phyloP scores from a whole-genome alignment of 805 yeast species.

The Candida maesae region DNA sequence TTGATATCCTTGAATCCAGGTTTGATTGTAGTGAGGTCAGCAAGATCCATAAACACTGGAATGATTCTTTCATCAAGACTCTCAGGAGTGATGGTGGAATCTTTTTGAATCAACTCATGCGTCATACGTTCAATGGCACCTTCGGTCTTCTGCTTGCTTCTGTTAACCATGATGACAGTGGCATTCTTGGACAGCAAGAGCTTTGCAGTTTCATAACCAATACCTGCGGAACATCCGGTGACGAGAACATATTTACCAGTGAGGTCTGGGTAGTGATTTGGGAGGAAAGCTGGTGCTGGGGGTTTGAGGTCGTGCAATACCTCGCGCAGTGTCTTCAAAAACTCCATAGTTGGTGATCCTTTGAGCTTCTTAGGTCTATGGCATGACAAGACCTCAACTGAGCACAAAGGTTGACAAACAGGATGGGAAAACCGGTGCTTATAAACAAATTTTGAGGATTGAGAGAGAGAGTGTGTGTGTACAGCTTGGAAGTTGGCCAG shows the following conservation, averaged over 20 bases:
- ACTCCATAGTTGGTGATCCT: no score
- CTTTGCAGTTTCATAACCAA: slow-evolving; percentile 33
- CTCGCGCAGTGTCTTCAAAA: no score
- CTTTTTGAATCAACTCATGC: slow-evolving; percentile 18
- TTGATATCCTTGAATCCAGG: slow-evolving; percentile 33
- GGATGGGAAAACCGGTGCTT: no score
- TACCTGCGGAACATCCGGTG: slow-evolving; percentile 34
- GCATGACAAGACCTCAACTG: no score
- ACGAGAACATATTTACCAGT: slow-evolving; percentile 20
- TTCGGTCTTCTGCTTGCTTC: slow-evolving; percentile 33
- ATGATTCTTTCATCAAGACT: slow-evolving; percentile 19
- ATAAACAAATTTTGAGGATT: no score
- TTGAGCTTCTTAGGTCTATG: no score
- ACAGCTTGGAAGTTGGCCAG: no score
- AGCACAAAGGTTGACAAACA: no score
- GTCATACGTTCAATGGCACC: slow-evolving; percentile 29
- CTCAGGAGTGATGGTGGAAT: not conserved
- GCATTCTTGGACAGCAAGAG: slow-evolving; percentile 31
- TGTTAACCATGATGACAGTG: slow-evolving; percentile 34
- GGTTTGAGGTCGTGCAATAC: no score
- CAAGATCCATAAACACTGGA: slow-evolving; percentile 31
- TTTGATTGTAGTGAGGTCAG: slow-evolving; percentile 39
- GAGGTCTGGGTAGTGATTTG: slow-evolving; percentile 29
- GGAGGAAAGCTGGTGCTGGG: slow-evolving; percentile 24
- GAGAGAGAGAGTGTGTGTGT: no score